These are phyloP conservation scores for Dillenia turbinata DNA, from an alignment of 164 flowering plant genomes.

Conservation along the genomic window DNA sequence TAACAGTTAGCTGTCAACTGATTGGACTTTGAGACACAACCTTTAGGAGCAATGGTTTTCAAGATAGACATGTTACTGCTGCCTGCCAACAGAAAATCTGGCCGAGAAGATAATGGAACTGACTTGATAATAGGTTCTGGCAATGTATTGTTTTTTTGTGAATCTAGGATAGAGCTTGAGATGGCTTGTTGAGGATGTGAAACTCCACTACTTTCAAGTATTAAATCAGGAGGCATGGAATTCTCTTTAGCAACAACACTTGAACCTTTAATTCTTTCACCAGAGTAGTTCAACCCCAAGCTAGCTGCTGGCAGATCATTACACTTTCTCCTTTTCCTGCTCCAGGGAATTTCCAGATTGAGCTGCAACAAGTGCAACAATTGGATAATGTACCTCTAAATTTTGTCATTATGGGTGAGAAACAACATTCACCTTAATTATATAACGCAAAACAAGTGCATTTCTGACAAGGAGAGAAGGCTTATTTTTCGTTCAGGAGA, in stretches of 20 bases:
- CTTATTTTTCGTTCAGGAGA: too few relatives aligned
- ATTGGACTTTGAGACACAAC: conserved; percentile 3
- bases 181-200: conserved; percentile 5
- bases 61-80: background rate
- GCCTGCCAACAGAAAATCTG: background rate
- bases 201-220: conserved; percentile 3
- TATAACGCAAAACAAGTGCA: too few relatives aligned
- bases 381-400: too few relatives aligned
- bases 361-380: conserved; percentile 18
- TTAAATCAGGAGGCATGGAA: background rate
- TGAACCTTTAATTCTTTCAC: background rate
- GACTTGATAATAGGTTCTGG: background rate
- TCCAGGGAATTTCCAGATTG: conserved; percentile 15
- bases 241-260: background rate
- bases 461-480: too few relatives aligned
- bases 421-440: too few relatives aligned
- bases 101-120: background rate
- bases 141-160: conserved; percentile 2
- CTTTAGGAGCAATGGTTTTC: background rate
- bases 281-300: background rate
- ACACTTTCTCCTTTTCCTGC: conserved; percentile 18
- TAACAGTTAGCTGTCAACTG: background rate
- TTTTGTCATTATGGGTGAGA: too few relatives aligned
- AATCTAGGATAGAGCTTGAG: background rate
- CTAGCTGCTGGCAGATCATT: conserved; percentile 2